phyloP scores from a whole-genome alignment of 495 filamentous ascomycete species.

The Penicillium ochrochloron region DNA sequence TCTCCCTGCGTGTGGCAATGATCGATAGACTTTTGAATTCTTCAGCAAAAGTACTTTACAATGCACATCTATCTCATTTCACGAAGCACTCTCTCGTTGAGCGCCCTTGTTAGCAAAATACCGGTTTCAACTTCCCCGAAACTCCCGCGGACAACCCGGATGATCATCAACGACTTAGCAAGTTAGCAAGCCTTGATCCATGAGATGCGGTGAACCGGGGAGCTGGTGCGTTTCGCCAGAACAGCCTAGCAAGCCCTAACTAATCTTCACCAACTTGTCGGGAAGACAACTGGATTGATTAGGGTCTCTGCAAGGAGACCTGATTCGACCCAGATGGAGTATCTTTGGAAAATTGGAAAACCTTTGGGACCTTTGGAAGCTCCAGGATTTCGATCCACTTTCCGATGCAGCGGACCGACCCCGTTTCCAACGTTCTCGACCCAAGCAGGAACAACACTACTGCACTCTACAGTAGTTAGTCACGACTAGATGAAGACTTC shows the following conservation, averaged over 20 bases:
- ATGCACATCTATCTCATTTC: background rate
- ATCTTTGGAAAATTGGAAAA: background rate
- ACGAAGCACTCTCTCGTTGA: background rate
- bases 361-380: background rate
- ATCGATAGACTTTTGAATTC: background rate
- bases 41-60: background rate
- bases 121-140: background rate
- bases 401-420: conserved; percentile 42
- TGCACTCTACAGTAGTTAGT: background rate
- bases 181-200: conserved; percentile 16
- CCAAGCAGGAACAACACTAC: conserved; percentile 24
- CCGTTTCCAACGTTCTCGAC: conserved; percentile 38
- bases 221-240: conserved; percentile 12
- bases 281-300: background rate
- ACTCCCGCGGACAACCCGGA: conserved; percentile 21
- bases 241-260: background rate
- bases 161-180: conserved; percentile 30
- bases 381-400: conserved; percentile 33
- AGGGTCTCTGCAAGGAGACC: background rate
- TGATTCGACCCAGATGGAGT: conserved; percentile 10
- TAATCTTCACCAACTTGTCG: background rate
- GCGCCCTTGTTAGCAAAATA: background rate
- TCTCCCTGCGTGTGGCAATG: background rate
- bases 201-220: conserved; percentile 25
- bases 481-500: background rate